A percentile compares a stretch with the other conserved stretches of the same genome.
These are phyloP conservation scores for Pythium dissimile DNA, from an alignment of 352 stramenopile species.

Conservation along the genomic window DNA sequence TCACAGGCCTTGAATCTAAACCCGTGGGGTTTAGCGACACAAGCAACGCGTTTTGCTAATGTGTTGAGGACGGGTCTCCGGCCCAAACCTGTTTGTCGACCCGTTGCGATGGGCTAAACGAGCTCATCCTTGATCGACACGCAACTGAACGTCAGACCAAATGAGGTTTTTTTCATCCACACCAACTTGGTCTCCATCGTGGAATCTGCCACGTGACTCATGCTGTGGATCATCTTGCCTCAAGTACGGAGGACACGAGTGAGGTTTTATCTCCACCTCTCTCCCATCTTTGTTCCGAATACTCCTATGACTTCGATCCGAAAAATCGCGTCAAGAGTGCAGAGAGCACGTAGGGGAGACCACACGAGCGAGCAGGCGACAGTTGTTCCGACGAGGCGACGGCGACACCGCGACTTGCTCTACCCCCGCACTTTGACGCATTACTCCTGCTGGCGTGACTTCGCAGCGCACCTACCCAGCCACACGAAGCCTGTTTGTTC, in stretches of 20 bases:
- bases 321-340: not conserved
- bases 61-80: not conserved
- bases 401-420: not conserved
- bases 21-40: not conserved
- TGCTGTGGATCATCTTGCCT: no score
- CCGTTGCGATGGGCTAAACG: conserved; percentile 4
- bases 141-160: conserved; percentile 14
- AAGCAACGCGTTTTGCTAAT: not conserved
- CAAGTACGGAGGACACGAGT: no score
- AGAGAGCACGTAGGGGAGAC: conserved; percentile 13
- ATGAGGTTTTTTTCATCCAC: conserved; percentile 16
- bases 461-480: no score
- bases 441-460: no score
- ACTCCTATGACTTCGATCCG: conserved; percentile 2
- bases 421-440: not conserved
- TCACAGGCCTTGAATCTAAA: not conserved
- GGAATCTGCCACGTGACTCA: no score
- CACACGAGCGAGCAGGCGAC: conserved; percentile 14
- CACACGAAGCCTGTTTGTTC: no score
- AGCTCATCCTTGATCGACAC: not conserved
- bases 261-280: conserved; percentile 10
- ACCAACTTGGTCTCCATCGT: no score
- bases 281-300: conserved; percentile 11
- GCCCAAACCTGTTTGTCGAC: conserved; percentile 14
- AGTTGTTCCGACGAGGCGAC: not conserved